Base-by-base conservation (phyloP, 2,329 filamentous ascomycete species). In the Ophiostoma piceae region DNA sequence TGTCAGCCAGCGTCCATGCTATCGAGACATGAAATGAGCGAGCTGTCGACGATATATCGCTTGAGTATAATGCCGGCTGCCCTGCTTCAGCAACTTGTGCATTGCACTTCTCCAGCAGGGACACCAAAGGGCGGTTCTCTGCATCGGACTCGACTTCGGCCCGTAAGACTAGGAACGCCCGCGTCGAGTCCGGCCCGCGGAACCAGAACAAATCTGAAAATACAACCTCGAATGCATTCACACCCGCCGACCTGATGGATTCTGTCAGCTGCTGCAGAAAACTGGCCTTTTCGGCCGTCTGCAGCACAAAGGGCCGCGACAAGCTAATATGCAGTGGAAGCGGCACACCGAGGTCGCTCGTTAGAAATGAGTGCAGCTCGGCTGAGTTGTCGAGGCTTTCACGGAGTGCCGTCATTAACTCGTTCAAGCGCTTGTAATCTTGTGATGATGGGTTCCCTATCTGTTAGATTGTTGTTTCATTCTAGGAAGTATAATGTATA, bases 291-390 rank as follows among this genome's bases (percentile, higher is more conserved):
- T 90, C 84, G n/a, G 88, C 83, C 0, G 91, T 93, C 66, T 83
- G 82, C 41, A 99, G 86, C 14, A 88, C 85, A 67, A 98, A 81
- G 0, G 95, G 90, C 6, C 92, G 85, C 8, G 95, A 98, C 7
- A 99, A 84, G 74, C 93, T 97, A 76, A 99, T 88, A 79, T 99
- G 95, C 66, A 99, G 84, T 2, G 94, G 94, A 67, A 92, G 82
- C 5, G 90, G 88, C 6, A 88, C 88, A 71, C 88, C 91, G 0
- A 97, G 85, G 71, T 95, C 91, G 73, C 90, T 96, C 60, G 85
- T 86, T 6, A 98, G 81, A 71, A 95, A 87, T 73, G 85, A 90
- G 73, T 89, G 84, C 22, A 95, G 11, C 76, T 77, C 70, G 92
- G 81, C 1, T 80, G 73, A 74, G 85, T 82, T 73, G 89, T 82